Conservation (phyloP, 73 alveolate genomes). For the Durusdinium trenchii region DNA sequence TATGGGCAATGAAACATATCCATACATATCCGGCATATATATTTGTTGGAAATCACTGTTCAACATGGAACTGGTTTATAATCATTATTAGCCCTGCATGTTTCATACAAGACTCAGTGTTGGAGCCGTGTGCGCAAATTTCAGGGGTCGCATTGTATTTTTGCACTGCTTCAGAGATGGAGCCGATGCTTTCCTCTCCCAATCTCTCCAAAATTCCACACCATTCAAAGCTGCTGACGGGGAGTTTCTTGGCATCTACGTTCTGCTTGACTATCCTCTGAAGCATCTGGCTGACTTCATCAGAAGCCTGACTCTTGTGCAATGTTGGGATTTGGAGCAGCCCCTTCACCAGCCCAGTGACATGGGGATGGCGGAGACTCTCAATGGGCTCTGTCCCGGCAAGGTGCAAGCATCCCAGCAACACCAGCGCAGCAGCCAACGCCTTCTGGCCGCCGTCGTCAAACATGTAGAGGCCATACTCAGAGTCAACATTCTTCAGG, state of each 20-base stretch:
- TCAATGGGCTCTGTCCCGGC: neutral
- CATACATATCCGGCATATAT: no score
- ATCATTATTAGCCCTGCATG: no score
- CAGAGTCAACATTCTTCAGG: neutral
- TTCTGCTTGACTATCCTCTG: conserved; percentile 37
- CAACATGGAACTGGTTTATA: no score
- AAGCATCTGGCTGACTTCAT: neutral
- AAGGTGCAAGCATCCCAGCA: neutral
- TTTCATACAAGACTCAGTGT: no score
- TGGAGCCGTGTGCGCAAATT: neutral
- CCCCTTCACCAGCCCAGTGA: neutral
- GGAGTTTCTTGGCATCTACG: conserved; percentile 20
- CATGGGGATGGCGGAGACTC: neutral
- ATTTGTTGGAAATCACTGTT: no score
- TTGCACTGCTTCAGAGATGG: neutral
- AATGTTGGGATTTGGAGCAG: neutral
- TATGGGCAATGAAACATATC: no score
- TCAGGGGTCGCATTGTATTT: neutral
- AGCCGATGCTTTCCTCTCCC: neutral
- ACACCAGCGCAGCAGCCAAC: conserved; percentile 12
- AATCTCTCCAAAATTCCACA: no score
- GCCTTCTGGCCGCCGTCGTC: conserved; percentile 47
- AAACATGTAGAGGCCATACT: neutral
- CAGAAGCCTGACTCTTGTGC: neutral
- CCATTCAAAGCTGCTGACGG: no score